These are phyloP conservation scores for Malassezia cuniculi DNA, from an alignment of 1,284 basidiomycete genomes.

Conservation along the genomic window DNA sequence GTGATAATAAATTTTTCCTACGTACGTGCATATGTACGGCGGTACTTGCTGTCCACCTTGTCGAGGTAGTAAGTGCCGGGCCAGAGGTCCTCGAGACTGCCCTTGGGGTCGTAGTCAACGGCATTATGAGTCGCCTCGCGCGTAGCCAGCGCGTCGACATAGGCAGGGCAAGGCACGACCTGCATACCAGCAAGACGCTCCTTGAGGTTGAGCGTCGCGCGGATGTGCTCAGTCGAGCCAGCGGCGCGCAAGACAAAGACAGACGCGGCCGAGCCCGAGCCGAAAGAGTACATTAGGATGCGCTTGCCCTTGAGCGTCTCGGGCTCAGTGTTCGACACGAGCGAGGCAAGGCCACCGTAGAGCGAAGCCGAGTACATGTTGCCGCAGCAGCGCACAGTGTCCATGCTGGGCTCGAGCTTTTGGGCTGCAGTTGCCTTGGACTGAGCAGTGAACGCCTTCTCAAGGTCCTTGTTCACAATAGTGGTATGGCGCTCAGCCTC, in stretches of 20 bases:
- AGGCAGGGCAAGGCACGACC: constrained; percentile 77
- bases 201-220: constrained; percentile 64
- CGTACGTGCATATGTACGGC: constrained; percentile 61
- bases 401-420: constrained; percentile 39
- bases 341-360: constrained; percentile 73
- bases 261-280: constrained; percentile 75
- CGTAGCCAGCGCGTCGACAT: constrained; percentile 58
- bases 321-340: constrained; percentile 31
- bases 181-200: constrained; percentile 70
- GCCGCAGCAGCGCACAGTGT: constrained; percentile 50
- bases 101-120: constrained; percentile 68
- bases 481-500: constrained; percentile 51
- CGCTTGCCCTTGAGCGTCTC: constrained; percentile 40
- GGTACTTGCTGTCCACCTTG: constrained; percentile 78
- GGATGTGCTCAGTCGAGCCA: constrained; percentile 70
- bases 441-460: constrained; percentile 54
- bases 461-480: constrained; percentile 79
- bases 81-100: constrained; percentile 82
- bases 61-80: constrained; percentile 86
- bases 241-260: constrained; percentile 77
- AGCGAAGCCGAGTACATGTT: constrained; percentile 99
- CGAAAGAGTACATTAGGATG: constrained; percentile 83
- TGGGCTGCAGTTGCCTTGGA: constrained; percentile 24
- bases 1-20: no score
- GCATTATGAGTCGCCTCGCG: constrained; percentile 89